Percentiles rank a stretch among this genome's conserved stretches.
Evolutionary conservation across 2,329 filamentous ascomycete species (phyloP).

Genomic region (Capronia americana): DNA sequence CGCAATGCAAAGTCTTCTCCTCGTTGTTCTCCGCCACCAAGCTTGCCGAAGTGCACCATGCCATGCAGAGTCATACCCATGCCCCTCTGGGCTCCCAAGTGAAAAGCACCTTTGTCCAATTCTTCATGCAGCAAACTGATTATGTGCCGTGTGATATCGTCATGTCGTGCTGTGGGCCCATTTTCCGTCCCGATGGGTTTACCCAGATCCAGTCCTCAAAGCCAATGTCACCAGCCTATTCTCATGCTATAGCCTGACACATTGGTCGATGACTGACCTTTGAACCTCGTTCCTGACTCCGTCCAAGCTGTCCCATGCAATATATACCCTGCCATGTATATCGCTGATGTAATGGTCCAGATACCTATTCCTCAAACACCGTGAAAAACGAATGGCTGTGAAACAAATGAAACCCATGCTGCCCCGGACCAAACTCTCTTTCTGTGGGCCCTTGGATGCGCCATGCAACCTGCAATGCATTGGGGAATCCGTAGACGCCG

Average conservation of each 20-base stretch:
- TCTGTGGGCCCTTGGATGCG: constrained; percentile 23
- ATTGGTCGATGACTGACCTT: neutral
- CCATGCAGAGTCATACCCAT: neutral
- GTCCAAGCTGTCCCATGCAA: neutral
- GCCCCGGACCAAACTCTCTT: neutral
- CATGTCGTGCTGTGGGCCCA: constrained; percentile 18
- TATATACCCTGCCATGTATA: constrained; percentile 16
- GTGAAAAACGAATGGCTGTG: constrained; percentile 6
- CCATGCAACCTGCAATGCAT: constrained; percentile 31
- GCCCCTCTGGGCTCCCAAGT: neutral
- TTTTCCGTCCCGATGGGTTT: neutral
- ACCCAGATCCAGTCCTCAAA: neutral
- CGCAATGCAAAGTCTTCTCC: no score
- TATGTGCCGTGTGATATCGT: constrained; percentile 27
- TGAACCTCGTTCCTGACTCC: constrained; percentile 3
- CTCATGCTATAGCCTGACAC: neutral
- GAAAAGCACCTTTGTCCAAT: neutral
- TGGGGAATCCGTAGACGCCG: constrained; percentile 31
- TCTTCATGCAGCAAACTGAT: constrained; percentile 1
- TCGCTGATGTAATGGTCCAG: neutral
- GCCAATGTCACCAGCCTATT: neutral
- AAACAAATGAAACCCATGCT: constrained; percentile 21
- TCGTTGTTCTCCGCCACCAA: no score
- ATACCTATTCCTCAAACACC: constrained; percentile 13
- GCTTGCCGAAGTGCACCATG: no score